Evolutionary conservation across 495 filamentous ascomycete genomes (phyloP), one percentile per base, ranked within the genome.

Genomic region (Lindgomyces ingoldianus): DNA sequence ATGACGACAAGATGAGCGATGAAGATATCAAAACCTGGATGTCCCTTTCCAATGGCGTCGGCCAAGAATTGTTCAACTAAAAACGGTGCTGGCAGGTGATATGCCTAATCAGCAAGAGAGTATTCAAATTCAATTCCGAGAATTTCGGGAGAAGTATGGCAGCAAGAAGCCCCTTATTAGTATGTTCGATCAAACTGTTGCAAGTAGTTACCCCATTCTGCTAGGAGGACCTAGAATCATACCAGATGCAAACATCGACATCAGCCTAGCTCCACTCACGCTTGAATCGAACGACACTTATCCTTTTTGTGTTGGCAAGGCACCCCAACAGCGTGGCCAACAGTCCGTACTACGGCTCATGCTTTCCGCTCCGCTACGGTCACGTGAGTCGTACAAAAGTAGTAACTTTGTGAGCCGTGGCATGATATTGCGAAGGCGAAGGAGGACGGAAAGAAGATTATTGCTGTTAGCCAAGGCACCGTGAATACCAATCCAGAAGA

Each of bases 371-470:
- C 12, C 52, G 50, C 16, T 50, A 57, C 30, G 14, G 11, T 14
- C 6, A 57, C 16, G 44, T 51, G 10, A 8, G 19, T n/a, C 44
- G 22, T 30, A 33, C 42, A n/a, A 54, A 55, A 47, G 39, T 33
- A 16, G 9, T 62, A 1, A 47, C 18, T 65, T 24, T 56, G 55
- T 6, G 18, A 4, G 8, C 60, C 55, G 62, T 65, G 62, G 62
- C 48, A 65, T 27, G 62, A 65, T 25, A 57, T 65, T 27, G 52
- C 54, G 12, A n/a, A 60, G 26, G 62, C 62, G 24, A 65, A 65
- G 48, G 54, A 47, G 11, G 39, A 52, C 16, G 62, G 62, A 22
- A 60, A 65, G 62, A 65, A 54, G 42, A 54, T 65, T 19, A 36
- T 65, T 10, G 55, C 56, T 9, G 62, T 65, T 9, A 65, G 55